Evolutionary conservation across 495 filamentous ascomycete species (phyloP).

Genomic region (Staphylotrichum longicolle): DNA sequence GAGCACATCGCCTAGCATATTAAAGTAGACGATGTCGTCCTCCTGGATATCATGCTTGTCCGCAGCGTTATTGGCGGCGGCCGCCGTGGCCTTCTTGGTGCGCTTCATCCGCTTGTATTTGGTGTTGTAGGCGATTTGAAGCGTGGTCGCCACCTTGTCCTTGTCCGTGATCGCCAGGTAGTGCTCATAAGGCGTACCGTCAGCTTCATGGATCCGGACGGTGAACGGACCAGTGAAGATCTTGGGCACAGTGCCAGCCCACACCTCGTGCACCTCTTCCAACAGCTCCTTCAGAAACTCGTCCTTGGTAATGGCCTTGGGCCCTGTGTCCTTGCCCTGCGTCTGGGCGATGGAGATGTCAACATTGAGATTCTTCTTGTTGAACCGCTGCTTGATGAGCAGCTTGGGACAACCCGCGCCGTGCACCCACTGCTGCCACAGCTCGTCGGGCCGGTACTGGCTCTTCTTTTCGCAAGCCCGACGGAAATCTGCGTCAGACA

Average conservation of each 20-base stretch:
- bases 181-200: conserved; percentile 97
- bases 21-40: conserved; percentile 91
- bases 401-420: conserved; percentile 86
- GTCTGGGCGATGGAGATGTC: conserved; percentile 87
- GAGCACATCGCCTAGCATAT: conserved; percentile 89
- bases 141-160: conserved; percentile 56
- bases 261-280: conserved; percentile 69
- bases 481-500: conserved; percentile 73
- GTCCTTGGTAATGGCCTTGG: conserved; percentile 54
- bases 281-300: conserved; percentile 80
- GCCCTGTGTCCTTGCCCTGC: conserved; percentile 48
- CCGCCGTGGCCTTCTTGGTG: conserved; percentile 76
- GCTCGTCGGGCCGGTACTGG: conserved; percentile 76
- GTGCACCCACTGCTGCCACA: conserved; percentile 92
- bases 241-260: conserved; percentile 65
- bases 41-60: conserved; percentile 74
- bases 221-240: conserved; percentile 96
- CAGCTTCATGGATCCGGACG: conserved; percentile 95
- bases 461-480: conserved; percentile 81
- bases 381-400: conserved; percentile 81
- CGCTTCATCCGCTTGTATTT: conserved; percentile 98
- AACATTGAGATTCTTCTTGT: conserved; percentile 95
- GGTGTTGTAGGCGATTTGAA: conserved; percentile 97
- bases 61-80: conserved; percentile 44
- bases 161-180: conserved; percentile 92